A percentile compares a stretch with the other conserved stretches of the same genome.
Evolutionary conservation across 331 rosid genomes (phyloP).

Genomic region (Cucumis variabilis): DNA sequence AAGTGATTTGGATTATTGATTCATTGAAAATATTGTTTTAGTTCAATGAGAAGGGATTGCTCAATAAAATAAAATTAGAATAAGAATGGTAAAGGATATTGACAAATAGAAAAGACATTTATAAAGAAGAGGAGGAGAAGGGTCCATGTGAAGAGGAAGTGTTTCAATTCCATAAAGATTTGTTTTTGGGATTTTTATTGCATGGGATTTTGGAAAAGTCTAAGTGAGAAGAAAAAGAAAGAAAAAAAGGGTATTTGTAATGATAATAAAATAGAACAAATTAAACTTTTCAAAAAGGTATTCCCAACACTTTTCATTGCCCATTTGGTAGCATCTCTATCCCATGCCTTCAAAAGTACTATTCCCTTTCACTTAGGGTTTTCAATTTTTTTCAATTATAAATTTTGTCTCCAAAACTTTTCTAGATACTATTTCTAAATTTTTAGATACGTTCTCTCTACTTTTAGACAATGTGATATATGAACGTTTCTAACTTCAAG

Average conservation of each 20-base stretch:
- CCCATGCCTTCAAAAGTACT: slow-evolving; percentile 1
- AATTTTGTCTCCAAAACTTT: no score
- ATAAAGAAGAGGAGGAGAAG: no score
- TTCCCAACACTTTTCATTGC: background rate
- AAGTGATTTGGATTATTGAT: background rate
- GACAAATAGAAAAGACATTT: slow-evolving; percentile 24
- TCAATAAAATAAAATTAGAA: background rate
- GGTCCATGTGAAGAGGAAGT: slow-evolving; percentile 8
- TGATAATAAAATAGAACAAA: slow-evolving; percentile 8
- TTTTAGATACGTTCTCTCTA: no score
- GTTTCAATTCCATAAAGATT: background rate
- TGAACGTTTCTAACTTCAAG: no score
- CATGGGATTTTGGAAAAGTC: slow-evolving; percentile 26
- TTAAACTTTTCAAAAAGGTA: background rate
- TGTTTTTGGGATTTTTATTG: background rate
- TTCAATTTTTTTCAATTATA: no score
- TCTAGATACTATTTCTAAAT: no score
- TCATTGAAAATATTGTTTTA: background rate
- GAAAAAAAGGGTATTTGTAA: background rate
- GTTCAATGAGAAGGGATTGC: no score
- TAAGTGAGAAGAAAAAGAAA: background rate
- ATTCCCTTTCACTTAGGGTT: background rate
- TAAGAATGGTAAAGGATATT: background rate
- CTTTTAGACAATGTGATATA: no score
- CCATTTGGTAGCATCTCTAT: background rate